phyloP scores from a whole-genome alignment of 345 rosid species.

The Cardiospermum halicacabum region DNA sequence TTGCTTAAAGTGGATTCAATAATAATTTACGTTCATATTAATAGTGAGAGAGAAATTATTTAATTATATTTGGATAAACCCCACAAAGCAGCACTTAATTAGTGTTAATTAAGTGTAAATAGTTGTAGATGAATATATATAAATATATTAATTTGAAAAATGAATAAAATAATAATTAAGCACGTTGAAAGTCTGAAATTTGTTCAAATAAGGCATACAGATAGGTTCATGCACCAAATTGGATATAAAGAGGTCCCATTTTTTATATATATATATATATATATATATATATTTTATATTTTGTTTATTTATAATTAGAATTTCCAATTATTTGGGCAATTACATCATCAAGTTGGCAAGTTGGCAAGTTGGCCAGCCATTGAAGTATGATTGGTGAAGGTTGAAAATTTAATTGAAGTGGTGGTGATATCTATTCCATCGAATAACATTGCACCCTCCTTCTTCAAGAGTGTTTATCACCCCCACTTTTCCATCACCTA shows the following conservation, averaged over 20 bases:
- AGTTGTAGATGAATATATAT: no score
- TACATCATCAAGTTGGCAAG: slow-evolving; percentile 1
- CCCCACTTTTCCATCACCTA: not conserved
- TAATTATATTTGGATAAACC: not conserved
- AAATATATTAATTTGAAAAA: no score
- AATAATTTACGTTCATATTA: no score
- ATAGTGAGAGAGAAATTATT: no score
- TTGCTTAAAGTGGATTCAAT: not conserved
- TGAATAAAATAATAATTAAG: no score
- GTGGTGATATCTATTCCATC: no score
- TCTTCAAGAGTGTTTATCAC: not conserved
- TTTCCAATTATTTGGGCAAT: not conserved
- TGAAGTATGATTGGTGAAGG: not conserved
- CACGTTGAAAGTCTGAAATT: not conserved
- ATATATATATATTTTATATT: no score
- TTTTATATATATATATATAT: no score
- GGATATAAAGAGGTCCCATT: slow-evolving; percentile 5
- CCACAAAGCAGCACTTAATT: not conserved
- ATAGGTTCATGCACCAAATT: slow-evolving; percentile 34
- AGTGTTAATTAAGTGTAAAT: no score
- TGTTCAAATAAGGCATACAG: not conserved
- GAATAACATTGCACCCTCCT: not conserved
- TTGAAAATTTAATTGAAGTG: not conserved
- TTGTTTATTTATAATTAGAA: no score
- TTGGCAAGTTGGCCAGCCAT: slow-evolving; percentile 1